A percentile compares a stretch with the other conserved stretches of the same genome.
These are phyloP conservation scores for Boletellus sp. DNA, from an alignment of 768 basidiomycete genomes.

Conservation along the genomic window DNA sequence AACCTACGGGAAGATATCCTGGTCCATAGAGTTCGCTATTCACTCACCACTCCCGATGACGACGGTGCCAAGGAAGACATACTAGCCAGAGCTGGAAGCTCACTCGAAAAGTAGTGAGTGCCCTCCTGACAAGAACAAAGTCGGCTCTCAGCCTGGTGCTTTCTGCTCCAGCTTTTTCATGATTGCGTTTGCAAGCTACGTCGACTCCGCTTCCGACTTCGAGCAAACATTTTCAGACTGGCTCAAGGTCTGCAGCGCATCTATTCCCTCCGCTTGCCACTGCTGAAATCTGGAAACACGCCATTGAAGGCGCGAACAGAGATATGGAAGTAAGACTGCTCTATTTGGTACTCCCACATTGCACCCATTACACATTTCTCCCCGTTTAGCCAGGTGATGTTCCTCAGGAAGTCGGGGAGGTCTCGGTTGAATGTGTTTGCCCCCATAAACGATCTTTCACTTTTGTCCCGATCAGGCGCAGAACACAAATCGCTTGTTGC, in stretches of 20 bases:
- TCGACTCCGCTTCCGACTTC: slow-evolving; percentile 64
- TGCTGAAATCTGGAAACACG: neutral
- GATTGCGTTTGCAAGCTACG: slow-evolving; percentile 88
- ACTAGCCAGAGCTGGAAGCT: slow-evolving; percentile 65
- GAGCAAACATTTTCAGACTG: slow-evolving; percentile 77
- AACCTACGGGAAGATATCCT: slow-evolving; percentile 91
- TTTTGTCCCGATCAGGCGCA: slow-evolving; percentile 67
- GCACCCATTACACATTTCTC: neutral
- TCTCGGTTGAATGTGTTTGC: slow-evolving; percentile 87
- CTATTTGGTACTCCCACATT: neutral
- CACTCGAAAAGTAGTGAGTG: slow-evolving; percentile 86
- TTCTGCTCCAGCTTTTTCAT: slow-evolving; percentile 74
- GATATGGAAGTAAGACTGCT: slow-evolving; percentile 77
- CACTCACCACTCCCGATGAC: slow-evolving; percentile 72
- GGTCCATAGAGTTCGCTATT: slow-evolving; percentile 78
- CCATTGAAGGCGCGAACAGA: slow-evolving; percentile 65
- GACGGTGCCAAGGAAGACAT: slow-evolving; percentile 50
- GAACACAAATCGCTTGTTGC: slow-evolving; percentile 54
- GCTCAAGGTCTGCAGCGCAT: slow-evolving; percentile 57
- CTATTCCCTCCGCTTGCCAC: neutral
- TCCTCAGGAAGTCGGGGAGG: slow-evolving; percentile 76
- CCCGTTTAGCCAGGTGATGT: slow-evolving; percentile 69
- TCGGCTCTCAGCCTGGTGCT: neutral
- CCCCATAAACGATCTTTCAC: slow-evolving; percentile 84
- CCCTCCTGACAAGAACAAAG: neutral